phyloP scores from a whole-genome alignment of 768 basidiomycete species.

The Mycena alexandri region DNA sequence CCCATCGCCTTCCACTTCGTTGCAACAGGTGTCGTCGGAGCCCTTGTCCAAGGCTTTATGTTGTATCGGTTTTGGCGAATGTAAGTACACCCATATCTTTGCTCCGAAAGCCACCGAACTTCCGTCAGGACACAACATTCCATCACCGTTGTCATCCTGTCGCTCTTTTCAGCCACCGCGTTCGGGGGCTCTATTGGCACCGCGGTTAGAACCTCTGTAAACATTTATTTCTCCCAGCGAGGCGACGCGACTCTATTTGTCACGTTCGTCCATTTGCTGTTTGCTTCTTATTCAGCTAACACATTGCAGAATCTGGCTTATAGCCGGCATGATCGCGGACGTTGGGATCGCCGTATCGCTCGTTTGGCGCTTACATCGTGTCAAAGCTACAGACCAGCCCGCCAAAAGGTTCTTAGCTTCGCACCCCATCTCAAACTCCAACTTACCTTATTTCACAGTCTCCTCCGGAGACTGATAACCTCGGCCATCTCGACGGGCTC shows the following conservation, averaged over 20 bases:
- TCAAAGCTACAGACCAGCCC: constrained; percentile 11
- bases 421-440: background rate
- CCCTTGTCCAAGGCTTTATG: constrained; percentile 21
- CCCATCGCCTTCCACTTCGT: constrained; percentile 17
- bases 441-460: background rate
- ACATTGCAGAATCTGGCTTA: constrained; percentile 8
- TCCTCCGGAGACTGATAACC: constrained; percentile 22
- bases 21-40: constrained; percentile 7
- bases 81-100: background rate
- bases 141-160: constrained; percentile 22
- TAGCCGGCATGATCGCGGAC: constrained; percentile 16
- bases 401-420: background rate
- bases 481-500: constrained; percentile 26
- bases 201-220: constrained; percentile 8
- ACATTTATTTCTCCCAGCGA: constrained; percentile 9
- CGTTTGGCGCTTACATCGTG: constrained; percentile 20
- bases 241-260: constrained; percentile 9
- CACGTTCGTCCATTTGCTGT: background rate
- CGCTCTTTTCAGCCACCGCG: constrained; percentile 6
- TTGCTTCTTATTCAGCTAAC: background rate
- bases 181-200: constrained; percentile 24
- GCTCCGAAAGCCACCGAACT: background rate
- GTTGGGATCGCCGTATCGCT: constrained; percentile 14
- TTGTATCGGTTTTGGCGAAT: constrained; percentile 22
- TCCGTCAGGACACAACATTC: constrained; percentile 9